These are phyloP conservation scores for Jacaranda mimosifolia DNA, from an alignment of 257 asterid species.

Conservation along the genomic window DNA sequence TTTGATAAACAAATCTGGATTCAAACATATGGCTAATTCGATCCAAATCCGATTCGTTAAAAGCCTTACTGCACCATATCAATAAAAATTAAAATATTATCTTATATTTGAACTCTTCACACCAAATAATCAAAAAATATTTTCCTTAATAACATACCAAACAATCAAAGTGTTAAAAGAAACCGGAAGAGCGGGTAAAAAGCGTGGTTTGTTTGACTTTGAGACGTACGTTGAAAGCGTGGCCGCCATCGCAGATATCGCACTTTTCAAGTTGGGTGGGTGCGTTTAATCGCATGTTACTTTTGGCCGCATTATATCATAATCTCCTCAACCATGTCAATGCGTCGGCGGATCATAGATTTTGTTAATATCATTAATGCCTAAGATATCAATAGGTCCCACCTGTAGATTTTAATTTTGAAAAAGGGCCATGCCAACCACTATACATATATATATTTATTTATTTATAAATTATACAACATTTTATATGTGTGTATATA, in stretches of 20 bases:
- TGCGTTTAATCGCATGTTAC: not conserved
- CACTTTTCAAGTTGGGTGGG: conserved; percentile 10
- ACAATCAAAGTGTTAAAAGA: not conserved
- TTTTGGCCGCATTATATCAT: conserved; percentile 23
- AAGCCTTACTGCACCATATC: too few species aligned
- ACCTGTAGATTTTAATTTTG: conserved; percentile 17
- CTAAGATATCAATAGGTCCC: conserved; percentile 27
- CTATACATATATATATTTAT: not conserved
- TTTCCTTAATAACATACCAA: too few species aligned
- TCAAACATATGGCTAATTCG: too few species aligned
- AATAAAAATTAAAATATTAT: too few species aligned
- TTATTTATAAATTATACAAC: not conserved
- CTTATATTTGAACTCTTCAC: too few species aligned
- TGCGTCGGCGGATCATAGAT: conserved; percentile 45
- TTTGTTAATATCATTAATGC: conserved; percentile 17
- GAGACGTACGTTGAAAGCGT: not conserved
- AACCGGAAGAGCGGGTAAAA: conserved; percentile 1
- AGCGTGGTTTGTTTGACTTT: not conserved
- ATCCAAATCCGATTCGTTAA: too few species aligned
- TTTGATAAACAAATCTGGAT: too few species aligned
- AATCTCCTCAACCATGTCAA: not conserved
- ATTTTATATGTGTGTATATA: too few species aligned
- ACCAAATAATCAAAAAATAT: too few species aligned
- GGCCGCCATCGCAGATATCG: not conserved
- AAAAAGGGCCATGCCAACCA: not conserved